Evolutionary conservation across 2,329 filamentous ascomycete species (phyloP), one percentile per base, ranked within the genome.

Genomic region (Coniella lustricola): DNA sequence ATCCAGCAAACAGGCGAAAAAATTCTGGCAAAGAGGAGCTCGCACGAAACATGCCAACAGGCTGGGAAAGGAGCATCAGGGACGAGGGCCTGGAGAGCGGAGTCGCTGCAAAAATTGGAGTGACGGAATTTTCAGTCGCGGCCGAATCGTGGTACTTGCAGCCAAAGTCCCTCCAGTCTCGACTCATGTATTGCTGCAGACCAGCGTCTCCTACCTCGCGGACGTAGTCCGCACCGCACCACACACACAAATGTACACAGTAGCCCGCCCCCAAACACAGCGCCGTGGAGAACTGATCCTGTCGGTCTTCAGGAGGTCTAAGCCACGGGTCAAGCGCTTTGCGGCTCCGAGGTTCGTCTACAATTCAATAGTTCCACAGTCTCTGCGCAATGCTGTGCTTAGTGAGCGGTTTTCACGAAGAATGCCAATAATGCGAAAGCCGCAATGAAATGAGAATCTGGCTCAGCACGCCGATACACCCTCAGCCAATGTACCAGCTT

Each of bases 61-160:
- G 29, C 34, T 35, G 34, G 42, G 32, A 33, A 33, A 31, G 38
- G 38, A 41, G 34, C 38, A 43, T 29, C 43, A 38, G 50, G 21
- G 35, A 44, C 38, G 47, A 49, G 39, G 44, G 42, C 34, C 33
- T 35, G 32, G 40, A 12, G 50, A 52, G 50, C 50, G 50, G 50
- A 52, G 50, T 45, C 50, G 46, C 37, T 38, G 48, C 39, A 50
- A 50, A 41, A 50, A 40, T 47, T 52, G 50, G 44, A 48, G 44
- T 47, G 42, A 48, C 50, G 50, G 47, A 42, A 45, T 44, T 41
- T 48, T 50, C 43, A 47, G 47, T 50, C 43, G 41, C 39, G 47
- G 40, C 43, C 17, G 20, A 49, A 32, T 37, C 35, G 42, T 32
- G 44, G 47, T 50, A 50, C 50, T 35, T 46, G 43, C 10, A 35